Evolutionary conservation across 106 monocot genomes (phyloP), one percentile per base, ranked within the genome.

Genomic region (Acanthochlamys bracteata): DNA sequence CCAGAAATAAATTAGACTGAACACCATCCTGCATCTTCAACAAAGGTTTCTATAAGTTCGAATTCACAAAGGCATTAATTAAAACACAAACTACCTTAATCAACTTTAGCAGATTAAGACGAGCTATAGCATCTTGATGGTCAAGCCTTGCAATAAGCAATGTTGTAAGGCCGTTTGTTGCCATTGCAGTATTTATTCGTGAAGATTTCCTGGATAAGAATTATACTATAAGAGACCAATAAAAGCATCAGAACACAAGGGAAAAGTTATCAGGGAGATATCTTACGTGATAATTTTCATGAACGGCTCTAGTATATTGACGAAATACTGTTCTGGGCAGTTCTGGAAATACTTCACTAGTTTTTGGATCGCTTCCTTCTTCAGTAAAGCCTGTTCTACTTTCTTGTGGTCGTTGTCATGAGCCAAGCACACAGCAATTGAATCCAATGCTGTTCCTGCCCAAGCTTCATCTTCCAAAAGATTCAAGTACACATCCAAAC

Each of bases 121-220:
- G 79, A 14, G 88, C 96, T 67, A 98, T 98, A 57, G 96, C 96
- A 73, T 98, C 88, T 66, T 85, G 96, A 79, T 98, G 96, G 51
- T 91, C 96, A 41, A 98, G 91, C 58, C 85, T 90, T 63, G 85
- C 82, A 67, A 98, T 83, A 40, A 98, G 85, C 64, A 91, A 75
- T 61, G 91, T 85, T 14, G 91, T 91, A 41, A 98, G 79, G 53
- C 96, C 96, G 77, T 78, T 98, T 21, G 78, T 82, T 41, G 96
- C 96, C 84, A 91, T 81, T 41, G 91, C 85, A 16, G 96, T 98
- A 73, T 98, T 98, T 76, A 98, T 98, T 39, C 91, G 79, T 12
- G 96, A 76, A 26, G 96, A 91, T 91, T 91, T 98, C 77, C 96
- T 98, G 78, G 13, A 26, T 24, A 9, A 57, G 47, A 9, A 22